Percentiles rank a stretch among this genome's conserved stretches.
phyloP scores from a whole-genome alignment of 768 basidiomycete genomes.

The Xerocomus brunneocitrinus region DNA sequence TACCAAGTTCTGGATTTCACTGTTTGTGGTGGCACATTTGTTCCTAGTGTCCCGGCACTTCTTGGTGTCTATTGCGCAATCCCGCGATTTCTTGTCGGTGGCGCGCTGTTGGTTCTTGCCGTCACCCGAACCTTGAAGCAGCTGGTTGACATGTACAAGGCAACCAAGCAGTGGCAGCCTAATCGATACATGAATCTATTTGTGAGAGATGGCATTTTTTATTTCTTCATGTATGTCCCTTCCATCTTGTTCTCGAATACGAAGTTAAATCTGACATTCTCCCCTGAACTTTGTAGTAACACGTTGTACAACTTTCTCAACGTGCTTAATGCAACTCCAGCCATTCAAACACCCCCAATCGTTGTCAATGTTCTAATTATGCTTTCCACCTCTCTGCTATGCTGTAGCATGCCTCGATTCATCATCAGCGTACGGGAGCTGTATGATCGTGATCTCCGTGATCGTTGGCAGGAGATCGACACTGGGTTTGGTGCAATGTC shows the following conservation, averaged over 20 bases:
- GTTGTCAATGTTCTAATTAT: not conserved
- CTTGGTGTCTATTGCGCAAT: not conserved
- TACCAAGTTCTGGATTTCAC: not conserved
- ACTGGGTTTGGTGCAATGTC: not conserved
- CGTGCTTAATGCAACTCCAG: not conserved
- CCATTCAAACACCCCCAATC: not conserved
- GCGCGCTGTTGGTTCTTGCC: not conserved
- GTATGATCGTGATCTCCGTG: not conserved
- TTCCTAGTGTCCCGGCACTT: not conserved
- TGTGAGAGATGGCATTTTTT: slow-evolving; percentile 5
- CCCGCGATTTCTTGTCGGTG: slow-evolving; percentile 2
- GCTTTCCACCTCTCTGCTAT: not conserved
- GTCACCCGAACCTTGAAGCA: not conserved
- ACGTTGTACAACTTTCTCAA: not conserved
- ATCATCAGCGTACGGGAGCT: not conserved
- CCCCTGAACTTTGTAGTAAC: not conserved
- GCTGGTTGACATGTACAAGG: not conserved
- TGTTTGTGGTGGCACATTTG: not conserved
- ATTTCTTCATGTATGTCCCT: slow-evolving; percentile 10
- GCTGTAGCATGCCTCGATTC: not conserved
- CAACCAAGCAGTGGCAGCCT: too few species aligned
- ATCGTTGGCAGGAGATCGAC: not conserved
- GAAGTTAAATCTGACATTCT: too few species aligned
- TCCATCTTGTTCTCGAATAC: not conserved
- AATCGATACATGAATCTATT: not conserved